These are phyloP conservation scores for Teunomyces barrocoloradensis DNA, from an alignment of 805 yeast genomes.

Conservation along the genomic window DNA sequence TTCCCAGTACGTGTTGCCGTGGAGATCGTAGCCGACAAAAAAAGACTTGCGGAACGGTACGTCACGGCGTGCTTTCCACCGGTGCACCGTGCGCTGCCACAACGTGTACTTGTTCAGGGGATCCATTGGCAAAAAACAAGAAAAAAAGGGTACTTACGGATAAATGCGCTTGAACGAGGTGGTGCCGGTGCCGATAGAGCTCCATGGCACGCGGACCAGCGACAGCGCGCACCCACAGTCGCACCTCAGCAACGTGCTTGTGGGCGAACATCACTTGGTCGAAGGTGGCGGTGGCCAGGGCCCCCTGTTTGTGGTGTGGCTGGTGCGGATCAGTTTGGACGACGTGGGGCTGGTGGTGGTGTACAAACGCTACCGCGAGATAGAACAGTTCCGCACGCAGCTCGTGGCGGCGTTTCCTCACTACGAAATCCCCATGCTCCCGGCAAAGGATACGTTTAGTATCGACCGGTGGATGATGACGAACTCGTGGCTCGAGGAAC, in stretches of 20 bases:
- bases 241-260: constrained; percentile 18
- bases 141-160: not conserved
- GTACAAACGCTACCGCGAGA: constrained; percentile 65
- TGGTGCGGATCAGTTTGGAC: constrained; percentile 34
- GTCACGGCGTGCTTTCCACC: constrained; percentile 58
- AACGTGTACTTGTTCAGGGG: constrained; percentile 49
- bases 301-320: constrained; percentile 38
- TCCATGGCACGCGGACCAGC: not conserved
- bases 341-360: constrained; percentile 41
- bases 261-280: constrained; percentile 39
- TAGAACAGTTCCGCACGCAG: constrained; percentile 45
- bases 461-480: constrained; percentile 36
- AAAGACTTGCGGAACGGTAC: constrained; percentile 70
- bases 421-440: constrained; percentile 47
- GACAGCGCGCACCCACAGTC: not conserved
- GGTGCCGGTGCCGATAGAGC: constrained; percentile 37
- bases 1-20: constrained; percentile 87
- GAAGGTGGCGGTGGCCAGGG: constrained; percentile 39
- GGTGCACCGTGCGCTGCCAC: constrained; percentile 48
- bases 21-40: constrained; percentile 76
- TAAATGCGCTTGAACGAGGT: constrained; percentile 24
- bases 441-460: constrained; percentile 48
- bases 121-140: constrained; percentile 39
- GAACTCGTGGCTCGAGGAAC: constrained; percentile 47
- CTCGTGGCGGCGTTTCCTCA: constrained; percentile 39